Conservation (phyloP, 2,329 filamentous ascomycete genomes). For the Ophiostoma quercus region DNA sequence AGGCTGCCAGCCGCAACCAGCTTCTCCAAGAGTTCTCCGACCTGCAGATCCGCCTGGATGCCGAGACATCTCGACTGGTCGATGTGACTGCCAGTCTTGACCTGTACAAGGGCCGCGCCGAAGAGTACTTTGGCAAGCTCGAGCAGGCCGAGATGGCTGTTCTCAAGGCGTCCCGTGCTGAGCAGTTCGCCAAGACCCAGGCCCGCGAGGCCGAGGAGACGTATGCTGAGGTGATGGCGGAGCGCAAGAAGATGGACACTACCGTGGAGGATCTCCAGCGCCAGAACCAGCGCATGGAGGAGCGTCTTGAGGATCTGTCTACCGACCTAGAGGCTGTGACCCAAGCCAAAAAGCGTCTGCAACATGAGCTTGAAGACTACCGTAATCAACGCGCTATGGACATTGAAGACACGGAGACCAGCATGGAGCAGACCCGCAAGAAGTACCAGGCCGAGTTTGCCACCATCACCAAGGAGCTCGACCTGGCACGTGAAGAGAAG, state of each 20-base stretch:
- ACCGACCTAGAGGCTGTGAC: conserved; percentile 80
- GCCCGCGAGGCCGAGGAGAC: conserved; percentile 87
- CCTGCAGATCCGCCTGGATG: conserved; percentile 85
- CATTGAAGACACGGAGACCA: conserved; percentile 92
- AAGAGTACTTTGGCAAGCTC: conserved; percentile 95
- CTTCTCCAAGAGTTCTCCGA: conserved; percentile 89
- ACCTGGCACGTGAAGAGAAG: conserved; percentile 85
- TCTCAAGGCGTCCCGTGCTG: conserved; percentile 82
- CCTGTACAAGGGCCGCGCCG: conserved; percentile 84
- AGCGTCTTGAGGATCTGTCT: conserved; percentile 83
- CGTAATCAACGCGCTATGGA: conserved; percentile 91
- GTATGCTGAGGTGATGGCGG: conserved; percentile 83
- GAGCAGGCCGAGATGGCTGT: conserved; percentile 96
- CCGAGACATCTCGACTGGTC: conserved; percentile 75
- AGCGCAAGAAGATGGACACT: conserved; percentile 83
- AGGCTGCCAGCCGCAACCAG: conserved; percentile 79
- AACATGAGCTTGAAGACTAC: conserved; percentile 97
- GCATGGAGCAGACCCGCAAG: conserved; percentile 93
- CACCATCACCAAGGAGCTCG: conserved; percentile 82
- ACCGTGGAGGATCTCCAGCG: conserved; percentile 85
- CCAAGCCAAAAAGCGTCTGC: conserved; percentile 87
- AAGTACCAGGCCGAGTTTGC: conserved; percentile 95
- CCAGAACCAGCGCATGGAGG: conserved; percentile 83
- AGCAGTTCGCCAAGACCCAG: conserved; percentile 89
- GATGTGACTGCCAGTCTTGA: conserved; percentile 80